Percentiles rank a stretch among this genome's conserved stretches.
Conservation (phyloP, 495 filamentous ascomycete genomes). For the Parathielavia hyrcaniae region DNA sequence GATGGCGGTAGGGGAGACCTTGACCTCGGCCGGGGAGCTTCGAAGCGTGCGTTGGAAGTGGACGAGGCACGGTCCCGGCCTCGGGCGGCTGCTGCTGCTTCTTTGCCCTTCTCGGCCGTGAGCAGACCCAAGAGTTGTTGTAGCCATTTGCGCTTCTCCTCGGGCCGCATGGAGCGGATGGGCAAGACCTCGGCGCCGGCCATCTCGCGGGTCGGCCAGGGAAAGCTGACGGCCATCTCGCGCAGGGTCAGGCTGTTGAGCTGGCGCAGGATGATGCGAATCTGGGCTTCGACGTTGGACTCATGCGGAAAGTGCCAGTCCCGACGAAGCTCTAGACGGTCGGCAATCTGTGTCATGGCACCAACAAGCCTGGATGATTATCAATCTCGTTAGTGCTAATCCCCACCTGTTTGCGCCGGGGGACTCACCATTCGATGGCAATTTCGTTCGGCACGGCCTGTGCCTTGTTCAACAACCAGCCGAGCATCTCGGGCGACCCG, state of each 20-base stretch:
- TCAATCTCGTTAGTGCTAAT: not conserved
- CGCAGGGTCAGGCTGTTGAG: constrained; percentile 27
- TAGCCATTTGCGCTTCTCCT: constrained; percentile 34
- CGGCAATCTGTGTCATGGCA: constrained; percentile 33
- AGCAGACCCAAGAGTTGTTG: constrained; percentile 28
- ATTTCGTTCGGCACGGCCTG: constrained; percentile 29
- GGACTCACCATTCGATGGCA: constrained; percentile 28
- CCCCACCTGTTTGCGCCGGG: no score
- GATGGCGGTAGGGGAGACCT: constrained; percentile 11
- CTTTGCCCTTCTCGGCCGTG: constrained; percentile 22
- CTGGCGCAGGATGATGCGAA: constrained; percentile 36
- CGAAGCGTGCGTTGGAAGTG: constrained; percentile 19
- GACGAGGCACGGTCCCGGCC: constrained; percentile 3
- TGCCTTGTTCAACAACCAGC: constrained; percentile 31
- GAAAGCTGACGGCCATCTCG: constrained; percentile 35
- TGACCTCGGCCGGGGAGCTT: constrained; percentile 23
- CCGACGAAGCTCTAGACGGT: constrained; percentile 27
- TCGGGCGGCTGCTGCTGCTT: not conserved
- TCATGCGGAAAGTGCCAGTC: constrained; percentile 32
- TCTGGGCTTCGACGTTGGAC: constrained; percentile 33
- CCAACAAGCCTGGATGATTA: constrained; percentile 24
- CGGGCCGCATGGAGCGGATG: constrained; percentile 31
- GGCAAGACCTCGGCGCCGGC: constrained; percentile 34
- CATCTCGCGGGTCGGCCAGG: constrained; percentile 36
- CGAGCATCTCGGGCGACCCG: constrained; percentile 32